phyloP scores from a whole-genome alignment of 108 stramenopile species.

The Aureococcus anophagefferens region DNA sequence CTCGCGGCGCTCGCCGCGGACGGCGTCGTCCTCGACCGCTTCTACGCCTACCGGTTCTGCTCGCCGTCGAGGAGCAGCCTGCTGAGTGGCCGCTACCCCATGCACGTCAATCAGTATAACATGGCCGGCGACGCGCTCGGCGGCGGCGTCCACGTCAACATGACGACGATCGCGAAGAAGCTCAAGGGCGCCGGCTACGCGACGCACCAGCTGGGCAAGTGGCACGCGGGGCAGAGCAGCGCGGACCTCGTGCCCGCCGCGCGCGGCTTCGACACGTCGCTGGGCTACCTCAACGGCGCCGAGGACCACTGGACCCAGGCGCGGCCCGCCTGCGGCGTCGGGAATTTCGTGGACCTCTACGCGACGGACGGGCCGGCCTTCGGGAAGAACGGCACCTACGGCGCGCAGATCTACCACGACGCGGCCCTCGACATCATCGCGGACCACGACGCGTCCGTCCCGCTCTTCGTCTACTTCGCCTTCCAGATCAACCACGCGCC shows the following conservation, averaged over 20 bases:
- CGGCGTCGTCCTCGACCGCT: slow-evolving; percentile 9
- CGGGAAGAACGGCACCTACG: slow-evolving; percentile 9
- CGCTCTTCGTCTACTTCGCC: slow-evolving; percentile 7
- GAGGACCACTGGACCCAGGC: slow-evolving; percentile 12
- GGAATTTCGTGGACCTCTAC: slow-evolving; percentile 5
- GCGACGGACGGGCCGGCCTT: slow-evolving; percentile 1
- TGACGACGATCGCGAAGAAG: slow-evolving; percentile 16
- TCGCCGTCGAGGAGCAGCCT: slow-evolving; percentile 7
- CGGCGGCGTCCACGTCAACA: slow-evolving; percentile 14
- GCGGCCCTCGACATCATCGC: not conserved
- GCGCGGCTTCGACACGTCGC: slow-evolving; percentile 15
- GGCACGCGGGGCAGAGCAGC: slow-evolving; percentile 17
- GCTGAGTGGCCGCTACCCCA: slow-evolving; percentile 6
- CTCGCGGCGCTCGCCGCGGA: not conserved
- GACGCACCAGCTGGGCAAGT: slow-evolving; percentile 14
- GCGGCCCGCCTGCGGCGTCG: not conserved
- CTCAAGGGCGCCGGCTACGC: slow-evolving; percentile 8
- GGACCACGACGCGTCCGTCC: slow-evolving; percentile 1
- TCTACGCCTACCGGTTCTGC: slow-evolving; percentile 15
- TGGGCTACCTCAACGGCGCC: slow-evolving; percentile 8
- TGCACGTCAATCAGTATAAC: slow-evolving; percentile 12
- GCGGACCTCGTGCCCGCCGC: slow-evolving; percentile 8
- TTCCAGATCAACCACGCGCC: slow-evolving; percentile 6
- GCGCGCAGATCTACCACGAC: slow-evolving; percentile 9
- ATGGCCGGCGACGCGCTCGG: not conserved